Evolutionary conservation across 2,329 filamentous ascomycete genomes (phyloP), one percentile per base, ranked within the genome.

Genomic region (Dryadomyces quercus-mongolicae): DNA sequence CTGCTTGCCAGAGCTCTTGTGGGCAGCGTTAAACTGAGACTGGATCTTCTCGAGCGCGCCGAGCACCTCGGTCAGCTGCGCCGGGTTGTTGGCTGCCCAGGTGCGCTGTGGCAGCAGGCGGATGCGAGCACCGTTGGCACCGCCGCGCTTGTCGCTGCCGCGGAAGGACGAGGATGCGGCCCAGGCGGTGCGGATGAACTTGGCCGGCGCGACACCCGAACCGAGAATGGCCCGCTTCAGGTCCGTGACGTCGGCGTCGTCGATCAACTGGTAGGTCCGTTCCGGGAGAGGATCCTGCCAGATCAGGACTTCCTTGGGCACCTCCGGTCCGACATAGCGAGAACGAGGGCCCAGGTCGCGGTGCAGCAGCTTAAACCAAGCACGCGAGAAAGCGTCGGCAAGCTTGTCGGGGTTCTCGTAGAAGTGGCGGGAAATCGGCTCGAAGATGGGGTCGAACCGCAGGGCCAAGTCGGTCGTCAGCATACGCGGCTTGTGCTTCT

Each of bases 311-410:
- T 90, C 84, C 53, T 74, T 71, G 49, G 86, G 85, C 18, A 88
- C 74, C 68, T 91, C 86, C 1, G 86, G 86, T 34, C 86, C 86
- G 49, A 89, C 63, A 74, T 86, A 90, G 65, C 84, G 84, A 22
- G 76, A 66, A 53, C 79, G 73, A 46, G 86, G 86, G 16, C 86
- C 86, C 71, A 91, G 78, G 66, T 90, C 86, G 71, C 86, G 85
- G 72, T 91, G 86, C 38, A 86, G 74, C 45, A 91, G 78, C 80
- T 91, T 90, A 79, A 88, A 91, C 86, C 86, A 91, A 15, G 86
- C 86, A 51, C 80, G 79, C 21, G 77, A 74, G 63, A 90, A 91
- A 9, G 78, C 82, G 57, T 88, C 81, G 53, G 75, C 76, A 43
- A 90, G 76, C 72, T 87, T 70, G 48, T 85, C 76, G 1, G 83